Evolutionary conservation across 495 filamentous ascomycete species (phyloP).

Genomic region (Zalerion maritima): DNA sequence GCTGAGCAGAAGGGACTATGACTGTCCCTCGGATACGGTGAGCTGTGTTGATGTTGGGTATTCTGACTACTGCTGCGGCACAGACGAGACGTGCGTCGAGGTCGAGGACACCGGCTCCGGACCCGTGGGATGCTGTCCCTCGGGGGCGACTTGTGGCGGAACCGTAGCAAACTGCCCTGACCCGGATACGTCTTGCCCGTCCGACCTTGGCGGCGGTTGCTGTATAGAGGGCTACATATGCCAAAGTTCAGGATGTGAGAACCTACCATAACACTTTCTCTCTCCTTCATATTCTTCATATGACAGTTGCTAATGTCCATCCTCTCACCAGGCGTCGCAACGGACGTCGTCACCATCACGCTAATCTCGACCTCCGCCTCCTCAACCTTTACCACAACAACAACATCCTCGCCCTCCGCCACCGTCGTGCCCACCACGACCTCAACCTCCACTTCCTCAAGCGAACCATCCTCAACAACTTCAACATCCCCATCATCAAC

Average conservation of each 20-base stretch:
- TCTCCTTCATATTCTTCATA: background rate
- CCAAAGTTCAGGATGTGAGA: slow-evolving; percentile 66
- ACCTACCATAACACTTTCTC: slow-evolving; percentile 1
- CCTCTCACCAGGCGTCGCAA: slow-evolving; percentile 16
- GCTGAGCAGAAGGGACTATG: slow-evolving; percentile 41
- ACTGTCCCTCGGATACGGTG: slow-evolving; percentile 57
- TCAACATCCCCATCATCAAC: slow-evolving; percentile 5
- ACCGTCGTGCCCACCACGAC: slow-evolving; percentile 18
- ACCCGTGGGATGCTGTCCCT: slow-evolving; percentile 74
- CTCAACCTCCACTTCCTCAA: slow-evolving; percentile 3
- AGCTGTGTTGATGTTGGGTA: slow-evolving; percentile 54
- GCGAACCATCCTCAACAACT: slow-evolving; percentile 8
- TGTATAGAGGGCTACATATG: slow-evolving; percentile 74
- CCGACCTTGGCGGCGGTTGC: slow-evolving; percentile 65
- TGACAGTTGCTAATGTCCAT: slow-evolving; percentile 4
- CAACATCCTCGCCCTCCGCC: slow-evolving; percentile 14
- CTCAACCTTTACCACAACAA: slow-evolving; percentile 24
- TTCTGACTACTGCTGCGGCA: slow-evolving; percentile 63
- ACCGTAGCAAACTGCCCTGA: slow-evolving; percentile 45
- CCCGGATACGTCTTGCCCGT: slow-evolving; percentile 54
- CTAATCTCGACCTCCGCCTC: slow-evolving; percentile 1
- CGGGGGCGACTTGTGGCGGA: slow-evolving; percentile 52
- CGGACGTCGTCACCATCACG: slow-evolving; percentile 20
- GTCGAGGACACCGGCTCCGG: slow-evolving; percentile 60
- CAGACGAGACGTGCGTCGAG: slow-evolving; percentile 50